Evolutionary conservation across 2,329 filamentous ascomycete species (phyloP).

Genomic region (Coniochaeta pulveracea): DNA sequence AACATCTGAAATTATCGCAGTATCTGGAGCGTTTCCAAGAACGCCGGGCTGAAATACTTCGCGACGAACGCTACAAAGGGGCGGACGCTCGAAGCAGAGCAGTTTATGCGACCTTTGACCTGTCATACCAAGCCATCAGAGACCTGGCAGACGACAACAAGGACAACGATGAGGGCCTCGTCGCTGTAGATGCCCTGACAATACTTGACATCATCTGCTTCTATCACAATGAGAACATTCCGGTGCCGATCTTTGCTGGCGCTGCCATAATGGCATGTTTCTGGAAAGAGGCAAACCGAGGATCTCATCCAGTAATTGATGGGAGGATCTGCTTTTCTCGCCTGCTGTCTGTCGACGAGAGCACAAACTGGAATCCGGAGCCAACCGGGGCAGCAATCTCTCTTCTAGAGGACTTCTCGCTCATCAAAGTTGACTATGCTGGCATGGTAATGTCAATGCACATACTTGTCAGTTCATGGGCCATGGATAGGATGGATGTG

Average conservation of each 20-base stretch:
- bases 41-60: constrained; percentile 8
- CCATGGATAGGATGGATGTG: neutral
- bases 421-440: neutral
- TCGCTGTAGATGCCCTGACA: constrained; percentile 13
- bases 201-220: constrained; percentile 16
- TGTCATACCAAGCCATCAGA: constrained; percentile 13
- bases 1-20: constrained; percentile 4
- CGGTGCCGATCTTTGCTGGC: constrained; percentile 7
- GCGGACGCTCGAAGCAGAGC: constrained; percentile 8
- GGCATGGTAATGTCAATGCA: constrained; percentile 1
- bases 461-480: neutral
- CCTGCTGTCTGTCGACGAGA: neutral
- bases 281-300: too few species aligned
- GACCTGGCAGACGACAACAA: constrained; percentile 6
- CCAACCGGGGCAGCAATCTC: neutral
- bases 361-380: neutral
- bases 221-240: constrained; percentile 15
- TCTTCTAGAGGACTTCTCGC: neutral
- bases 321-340: neutral
- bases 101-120: constrained; percentile 15
- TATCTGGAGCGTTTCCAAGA: constrained; percentile 10
- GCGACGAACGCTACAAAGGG: constrained; percentile 7
- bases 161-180: neutral
- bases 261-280: too few species aligned
- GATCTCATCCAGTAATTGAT: neutral